Base-by-base conservation (phyloP, 169 alveolate genomes). In the Cryptosporidium baileyi region DNA sequence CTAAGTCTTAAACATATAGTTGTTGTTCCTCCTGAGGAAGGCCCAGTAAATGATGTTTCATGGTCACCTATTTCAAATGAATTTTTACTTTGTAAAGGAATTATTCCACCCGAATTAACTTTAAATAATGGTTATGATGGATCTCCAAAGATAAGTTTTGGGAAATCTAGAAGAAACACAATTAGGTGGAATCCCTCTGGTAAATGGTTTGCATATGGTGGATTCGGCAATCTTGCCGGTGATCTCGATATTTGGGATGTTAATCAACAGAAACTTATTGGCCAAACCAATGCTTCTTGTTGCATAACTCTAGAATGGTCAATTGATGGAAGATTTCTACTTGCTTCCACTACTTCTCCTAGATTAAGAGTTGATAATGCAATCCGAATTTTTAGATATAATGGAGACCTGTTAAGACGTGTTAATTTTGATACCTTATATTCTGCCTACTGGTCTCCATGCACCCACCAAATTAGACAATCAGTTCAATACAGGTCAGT, bases 21-120 rank as follows among this genome's bases (percentile, higher is more conserved):
- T 28, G 85, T 74, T 8, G 85, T 74, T 19, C 67, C 85, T 0
- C 67, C 85, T 1, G 82, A 88, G 61, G 63, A 80, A 67, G 60
- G 93, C 44, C 74, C 93, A 44, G 82, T 74, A 34, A 74, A 74
- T 26, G 93, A 90, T 41, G 93, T 88, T 4, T 65, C 67, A 54
- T 90, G 93, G 93, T 81, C 90, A 41, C 93, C 93, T 26, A 88
- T 88, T 1, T 43, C 89, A 22, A 89, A 90, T 47, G 93, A 90
- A 44, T 88, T 90, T 60, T 80, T 90, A 36, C 90, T 90, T 6
- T 85, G 89, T 11, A 90, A 90, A 81, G 93, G 93, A 32, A 32
- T 40, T 47, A 90, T 74, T 57, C 91, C 59, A 67, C 93, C 41
- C 30, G 91, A 49, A 82, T 80, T 82, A 15, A 89, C 88, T 24